Evolutionary conservation across 2,329 filamentous ascomycete species (phyloP).

Genomic region (Aspergillus latus): DNA sequence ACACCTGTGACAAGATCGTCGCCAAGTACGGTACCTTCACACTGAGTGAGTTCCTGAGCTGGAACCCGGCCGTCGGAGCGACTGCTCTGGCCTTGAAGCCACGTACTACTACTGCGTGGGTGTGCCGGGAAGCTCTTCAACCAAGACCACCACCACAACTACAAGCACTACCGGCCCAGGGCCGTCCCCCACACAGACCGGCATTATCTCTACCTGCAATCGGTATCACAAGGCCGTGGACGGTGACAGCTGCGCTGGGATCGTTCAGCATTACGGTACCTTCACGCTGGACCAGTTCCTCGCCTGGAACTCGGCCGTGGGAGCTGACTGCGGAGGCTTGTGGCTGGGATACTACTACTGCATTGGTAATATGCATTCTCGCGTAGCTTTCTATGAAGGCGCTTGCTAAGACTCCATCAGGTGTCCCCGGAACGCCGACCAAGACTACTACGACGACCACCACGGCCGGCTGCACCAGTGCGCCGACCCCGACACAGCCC

Average conservation of each 20-base stretch:
- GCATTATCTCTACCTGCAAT: background rate
- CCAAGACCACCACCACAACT: background rate
- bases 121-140: background rate
- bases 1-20: background rate
- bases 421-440: background rate
- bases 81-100: background rate
- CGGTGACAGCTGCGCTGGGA: background rate
- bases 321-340: background rate
- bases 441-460: background rate
- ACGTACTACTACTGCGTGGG: background rate
- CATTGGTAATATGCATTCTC: background rate
- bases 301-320: background rate
- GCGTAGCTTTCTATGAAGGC: background rate
- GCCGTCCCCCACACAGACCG: background rate
- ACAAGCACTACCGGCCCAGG: background rate
- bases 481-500: background rate
- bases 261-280: background rate
- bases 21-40: constrained; percentile 1
- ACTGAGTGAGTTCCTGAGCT: background rate
- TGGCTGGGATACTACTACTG: background rate
- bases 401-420: background rate
- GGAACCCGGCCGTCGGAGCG: constrained; percentile 6
- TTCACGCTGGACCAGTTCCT: background rate
- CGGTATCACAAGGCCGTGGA: background rate
- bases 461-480: background rate